Base-by-base conservation (phyloP, 768 basidiomycete species). In the Naganishia friedmannii region DNA sequence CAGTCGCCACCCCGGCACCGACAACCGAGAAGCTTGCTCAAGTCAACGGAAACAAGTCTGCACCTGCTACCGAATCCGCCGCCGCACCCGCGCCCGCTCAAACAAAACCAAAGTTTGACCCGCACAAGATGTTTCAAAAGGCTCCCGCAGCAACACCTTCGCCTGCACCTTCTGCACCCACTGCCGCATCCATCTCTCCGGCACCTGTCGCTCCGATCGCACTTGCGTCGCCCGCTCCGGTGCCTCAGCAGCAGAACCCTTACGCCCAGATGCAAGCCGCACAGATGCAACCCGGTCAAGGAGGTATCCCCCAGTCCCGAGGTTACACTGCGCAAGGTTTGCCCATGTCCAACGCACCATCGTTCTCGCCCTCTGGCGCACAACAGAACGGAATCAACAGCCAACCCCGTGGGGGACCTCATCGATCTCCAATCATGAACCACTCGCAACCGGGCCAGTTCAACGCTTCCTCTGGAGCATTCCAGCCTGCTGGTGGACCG, bases 121-220 rank as follows among this genome's bases (percentile, higher is more conserved):
- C 84, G 71, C 76, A 82, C 73, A 81, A 82, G 70, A 69, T 85
- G 29, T 85, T 85, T 77, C 82, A 82, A 74, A 69, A 58, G 77
- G 67, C 71, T 26, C 51, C 60, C 0, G 34, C 46, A 23, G 31
- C 28, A 8, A 29, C 67, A 15, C 76, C 63, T 71, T 79, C 66
- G 74, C 81, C 54, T 78, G 83, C 0, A 63, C 76, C 29, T 58
- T 77, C 10, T 74, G 75, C 39, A 73, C 76, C 45, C 45, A 77
- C 10, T 56, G 77, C 31, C 57, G 76, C 17, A 63, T 77, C 83
- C 85, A 26, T 83, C 86, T n/a, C 79, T 83, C n/a, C 83, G 87
- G 51, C 88, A 87, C 73, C 88, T 88, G 70, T 86, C 86, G 66
- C 80, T 82, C 72, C 86, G 86, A 68, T 80, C 86, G 54, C 84